Evolutionary conservation across 169 alveolate species (phyloP), one percentile per base, ranked within the genome.

Genomic region (Eimeria acervulina): DNA sequence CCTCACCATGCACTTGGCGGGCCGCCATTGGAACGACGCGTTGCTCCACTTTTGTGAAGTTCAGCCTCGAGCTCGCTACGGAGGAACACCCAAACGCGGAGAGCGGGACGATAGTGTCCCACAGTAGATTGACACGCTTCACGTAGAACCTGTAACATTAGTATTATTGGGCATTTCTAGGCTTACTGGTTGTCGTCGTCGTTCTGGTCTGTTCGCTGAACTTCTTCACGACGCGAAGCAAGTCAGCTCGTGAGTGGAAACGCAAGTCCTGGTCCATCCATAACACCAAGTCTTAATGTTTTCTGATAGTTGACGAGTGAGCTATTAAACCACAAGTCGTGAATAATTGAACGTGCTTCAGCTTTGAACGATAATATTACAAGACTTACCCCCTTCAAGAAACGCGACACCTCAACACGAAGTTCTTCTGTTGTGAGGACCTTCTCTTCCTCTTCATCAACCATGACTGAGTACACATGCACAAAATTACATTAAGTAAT

Each of bases 21-120:
- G 93, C 93, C 12, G 93, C 93, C 93, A 87, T 87, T n/a, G 93
- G 93, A 36, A 87, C 93, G 8, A 87, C 93, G 31, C 93, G 93
- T 44, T 87, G 93, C 63, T 87, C 93, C 93, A 87, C 93, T 51
- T 87, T 87, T 23, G 93, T 61, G 61, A 87, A 87, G 81, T 87
- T 87, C 33, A 87, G 93, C 83, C 93, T 55, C 63, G 93, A 87
- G 83, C 93, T 87, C 59, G 83, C 93, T 87, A 17, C 81, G 70
- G 12, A 87, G 40, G 33, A 44, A n/a, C n/a, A 72, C 83, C 31
- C 52, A 33, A 31, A 72, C 13, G 51, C 0, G 36, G 51, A 1
- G 1, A 36, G 83, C 12, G 51, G 83, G 3, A 3, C 6, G 51
- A 8, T 33, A 36, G 51, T 5, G 51, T 15, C 83, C 36, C 83